Conservation (phyloP, 306 rosid species). For the Dryas octopetala region DNA sequence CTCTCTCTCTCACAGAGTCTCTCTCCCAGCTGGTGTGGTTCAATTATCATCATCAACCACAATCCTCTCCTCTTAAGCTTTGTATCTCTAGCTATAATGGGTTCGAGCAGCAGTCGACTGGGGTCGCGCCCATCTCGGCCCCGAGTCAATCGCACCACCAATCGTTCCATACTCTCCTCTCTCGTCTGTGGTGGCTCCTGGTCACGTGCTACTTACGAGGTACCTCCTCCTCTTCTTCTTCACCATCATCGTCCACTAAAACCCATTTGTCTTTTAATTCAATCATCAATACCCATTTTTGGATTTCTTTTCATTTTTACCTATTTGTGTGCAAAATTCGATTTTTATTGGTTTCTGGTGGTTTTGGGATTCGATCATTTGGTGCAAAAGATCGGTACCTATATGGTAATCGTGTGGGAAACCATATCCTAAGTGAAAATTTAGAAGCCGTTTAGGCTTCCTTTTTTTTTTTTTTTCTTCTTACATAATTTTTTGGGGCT, state of each 20-base stretch:
- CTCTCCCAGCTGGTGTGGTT: slow-evolving; percentile 38
- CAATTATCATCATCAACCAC: slow-evolving; percentile 34
- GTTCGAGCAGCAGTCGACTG: slow-evolving; percentile 62
- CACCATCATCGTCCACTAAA: background rate
- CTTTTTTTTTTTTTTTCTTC: background rate
- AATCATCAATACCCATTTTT: slow-evolving; percentile 21
- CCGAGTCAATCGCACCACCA: slow-evolving; percentile 49
- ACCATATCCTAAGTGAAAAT: background rate
- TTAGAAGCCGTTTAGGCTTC: background rate
- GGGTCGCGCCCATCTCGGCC: slow-evolving; percentile 58
- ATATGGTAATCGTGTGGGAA: background rate
- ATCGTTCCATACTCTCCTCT: slow-evolving; percentile 62
- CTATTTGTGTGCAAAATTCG: slow-evolving; percentile 21
- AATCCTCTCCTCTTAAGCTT: background rate
- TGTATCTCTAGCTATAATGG: slow-evolving; percentile 45
- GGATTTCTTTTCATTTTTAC: background rate
- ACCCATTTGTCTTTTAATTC: background rate
- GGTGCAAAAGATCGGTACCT: slow-evolving; percentile 18
- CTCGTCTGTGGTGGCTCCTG: slow-evolving; percentile 75
- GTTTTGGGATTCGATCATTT: slow-evolving; percentile 29
- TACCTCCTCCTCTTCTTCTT: slow-evolving; percentile 17
- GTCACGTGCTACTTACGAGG: slow-evolving; percentile 63
- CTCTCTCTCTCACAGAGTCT: background rate
- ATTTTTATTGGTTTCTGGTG: slow-evolving; percentile 13
- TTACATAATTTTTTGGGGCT: background rate